Evolutionary conservation across 108 stramenopile species (phyloP).

Genomic region (Stephanodiscus minutulus): DNA sequence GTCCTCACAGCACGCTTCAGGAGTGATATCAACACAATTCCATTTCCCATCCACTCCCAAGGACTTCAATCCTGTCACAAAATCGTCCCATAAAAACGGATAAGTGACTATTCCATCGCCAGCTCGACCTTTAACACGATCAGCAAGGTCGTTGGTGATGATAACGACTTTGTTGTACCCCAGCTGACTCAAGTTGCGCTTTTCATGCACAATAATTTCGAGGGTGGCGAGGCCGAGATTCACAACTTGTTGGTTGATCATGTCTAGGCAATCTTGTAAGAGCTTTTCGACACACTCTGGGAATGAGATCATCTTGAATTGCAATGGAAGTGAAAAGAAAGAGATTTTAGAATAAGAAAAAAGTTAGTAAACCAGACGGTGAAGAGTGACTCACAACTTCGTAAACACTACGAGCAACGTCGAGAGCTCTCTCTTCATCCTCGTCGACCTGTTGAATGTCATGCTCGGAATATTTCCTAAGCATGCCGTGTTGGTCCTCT

Average conservation of each 20-base stretch:
- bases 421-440: constrained; percentile 28
- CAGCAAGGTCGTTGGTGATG: constrained; percentile 17
- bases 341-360: background rate
- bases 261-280: constrained; percentile 24
- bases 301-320: constrained; percentile 27
- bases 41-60: constrained; percentile 47
- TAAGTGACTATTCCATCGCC: constrained; percentile 39
- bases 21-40: constrained; percentile 23
- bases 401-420: constrained; percentile 18
- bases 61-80: constrained; percentile 4
- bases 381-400: constrained; percentile 26
- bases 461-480: constrained; percentile 22
- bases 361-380: background rate
- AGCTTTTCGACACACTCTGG: constrained; percentile 30
- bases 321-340: background rate
- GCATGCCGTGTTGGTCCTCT: background rate
- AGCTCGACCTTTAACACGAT: constrained; percentile 11
- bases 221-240: constrained; percentile 18
- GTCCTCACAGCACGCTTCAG: constrained; percentile 25
- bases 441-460: constrained; percentile 10
- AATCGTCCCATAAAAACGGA: constrained; percentile 38
- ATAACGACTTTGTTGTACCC: constrained; percentile 48
- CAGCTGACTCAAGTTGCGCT: constrained; percentile 27
- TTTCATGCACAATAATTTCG: constrained; percentile 37
- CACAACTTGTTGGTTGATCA: constrained; percentile 10